A percentile compares a stretch with the other conserved stretches of the same genome.
Conservation (phyloP, 2,329 filamentous ascomycete genomes). For the Trichoderma sp. region DNA sequence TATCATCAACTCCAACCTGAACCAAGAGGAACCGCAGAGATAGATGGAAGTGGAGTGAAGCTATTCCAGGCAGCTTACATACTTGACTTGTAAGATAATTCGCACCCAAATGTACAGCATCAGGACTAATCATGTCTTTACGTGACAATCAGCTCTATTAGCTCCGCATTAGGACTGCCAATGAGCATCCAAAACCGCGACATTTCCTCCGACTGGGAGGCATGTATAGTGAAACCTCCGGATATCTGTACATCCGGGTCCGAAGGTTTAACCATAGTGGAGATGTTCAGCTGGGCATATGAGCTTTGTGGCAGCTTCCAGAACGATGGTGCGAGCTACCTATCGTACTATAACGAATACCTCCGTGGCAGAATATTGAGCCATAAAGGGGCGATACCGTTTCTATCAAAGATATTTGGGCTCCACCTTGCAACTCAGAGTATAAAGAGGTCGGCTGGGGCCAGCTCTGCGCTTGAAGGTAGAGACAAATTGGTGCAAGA, state of each 20-base stretch:
- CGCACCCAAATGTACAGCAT: background rate
- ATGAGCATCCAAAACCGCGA: conserved; percentile 15
- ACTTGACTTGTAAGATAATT: background rate
- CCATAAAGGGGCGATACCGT: background rate
- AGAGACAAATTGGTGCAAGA: background rate
- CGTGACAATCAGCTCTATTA: background rate
- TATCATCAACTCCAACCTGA: background rate
- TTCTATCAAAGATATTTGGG: background rate
- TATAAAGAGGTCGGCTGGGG: background rate
- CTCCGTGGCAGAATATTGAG: background rate
- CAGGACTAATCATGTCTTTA: background rate
- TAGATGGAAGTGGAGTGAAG: background rate
- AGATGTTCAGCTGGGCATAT: conserved; percentile 7
- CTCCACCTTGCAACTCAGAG: background rate
- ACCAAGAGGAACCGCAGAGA: background rate
- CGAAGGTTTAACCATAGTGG: background rate
- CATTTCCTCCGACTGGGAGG: background rate
- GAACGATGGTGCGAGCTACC: background rate
- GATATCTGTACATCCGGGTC: background rate
- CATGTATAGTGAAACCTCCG: background rate
- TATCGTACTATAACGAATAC: background rate
- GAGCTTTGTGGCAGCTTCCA: background rate
- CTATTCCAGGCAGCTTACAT: background rate
- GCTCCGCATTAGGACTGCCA: conserved; percentile 11
- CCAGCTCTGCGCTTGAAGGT: background rate